Evolutionary conservation across 2,329 filamentous ascomycete species (phyloP).

Genomic region (Aspergillus spinulosporus): DNA sequence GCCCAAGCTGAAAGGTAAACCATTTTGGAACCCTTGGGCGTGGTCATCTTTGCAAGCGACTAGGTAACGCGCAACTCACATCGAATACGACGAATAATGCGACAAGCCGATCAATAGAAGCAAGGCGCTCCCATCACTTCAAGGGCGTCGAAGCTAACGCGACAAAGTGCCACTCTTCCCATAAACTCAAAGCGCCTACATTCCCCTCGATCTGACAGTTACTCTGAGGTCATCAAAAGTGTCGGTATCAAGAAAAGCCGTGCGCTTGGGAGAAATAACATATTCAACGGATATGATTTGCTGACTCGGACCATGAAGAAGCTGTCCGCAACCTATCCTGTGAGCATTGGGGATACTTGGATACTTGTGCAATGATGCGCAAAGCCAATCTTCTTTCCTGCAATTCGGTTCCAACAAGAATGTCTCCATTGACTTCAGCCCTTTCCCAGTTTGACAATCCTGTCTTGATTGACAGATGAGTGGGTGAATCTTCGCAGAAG

Average conservation of each 20-base stretch:
- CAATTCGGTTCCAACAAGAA: neutral
- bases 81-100: neutral
- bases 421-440: neutral
- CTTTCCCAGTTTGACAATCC: neutral
- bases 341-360: neutral
- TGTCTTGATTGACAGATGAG: neutral
- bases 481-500: neutral
- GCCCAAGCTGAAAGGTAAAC: neutral
- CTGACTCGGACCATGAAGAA: too few species aligned
- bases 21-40: neutral
- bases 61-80: neutral
- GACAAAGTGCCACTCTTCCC: neutral
- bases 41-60: neutral
- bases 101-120: neutral
- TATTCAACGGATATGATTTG: neutral
- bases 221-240: neutral
- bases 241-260: neutral
- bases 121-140: neutral
- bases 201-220: neutral
- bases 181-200: neutral
- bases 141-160: neutral
- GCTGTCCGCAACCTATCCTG: neutral
- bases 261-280: too few species aligned
- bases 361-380: neutral
- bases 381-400: neutral